Percentiles rank a stretch among this genome's conserved stretches.
These are phyloP conservation scores for Spathaspora girioi DNA, from an alignment of 805 yeast genomes.

Conservation along the genomic window DNA sequence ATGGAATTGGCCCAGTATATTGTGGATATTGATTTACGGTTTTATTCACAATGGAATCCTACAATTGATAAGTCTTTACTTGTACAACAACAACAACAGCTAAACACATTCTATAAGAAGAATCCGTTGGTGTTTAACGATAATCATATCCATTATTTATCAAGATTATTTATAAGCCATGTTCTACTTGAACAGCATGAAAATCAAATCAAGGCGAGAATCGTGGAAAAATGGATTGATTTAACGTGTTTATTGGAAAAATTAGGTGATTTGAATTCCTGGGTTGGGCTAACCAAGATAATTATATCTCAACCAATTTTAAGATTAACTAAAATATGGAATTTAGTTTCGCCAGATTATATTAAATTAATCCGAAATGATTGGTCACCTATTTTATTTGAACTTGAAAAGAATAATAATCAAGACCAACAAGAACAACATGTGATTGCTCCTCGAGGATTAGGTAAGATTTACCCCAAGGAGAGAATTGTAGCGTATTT, in stretches of 20 bases:
- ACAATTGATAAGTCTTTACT: constrained; percentile 67
- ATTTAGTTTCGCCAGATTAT: constrained; percentile 55
- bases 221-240: constrained; percentile 80
- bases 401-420: constrained; percentile 72
- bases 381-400: constrained; percentile 93
- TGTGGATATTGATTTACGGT: constrained; percentile 61
- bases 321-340: constrained; percentile 74
- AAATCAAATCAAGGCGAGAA: constrained; percentile 51
- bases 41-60: constrained; percentile 74
- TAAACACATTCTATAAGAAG: constrained; percentile 36
- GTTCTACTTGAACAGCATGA: constrained; percentile 48
- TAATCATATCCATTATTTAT: constrained; percentile 70
- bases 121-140: constrained; percentile 78
- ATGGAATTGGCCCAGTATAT: constrained; percentile 60
- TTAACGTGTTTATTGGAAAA: constrained; percentile 75
- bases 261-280: constrained; percentile 88
- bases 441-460: constrained; percentile 82
- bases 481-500: constrained; percentile 82
- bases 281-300: constrained; percentile 86
- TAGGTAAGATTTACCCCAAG: constrained; percentile 74
- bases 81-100: constrained; percentile 35
- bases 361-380: constrained; percentile 64
- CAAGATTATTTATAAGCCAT: constrained; percentile 66
- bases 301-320: constrained; percentile 80
- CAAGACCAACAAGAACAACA: constrained; percentile 42